phyloP scores from a whole-genome alignment of 2,329 filamentous ascomycete genomes.

The Penicillium glabrum region DNA sequence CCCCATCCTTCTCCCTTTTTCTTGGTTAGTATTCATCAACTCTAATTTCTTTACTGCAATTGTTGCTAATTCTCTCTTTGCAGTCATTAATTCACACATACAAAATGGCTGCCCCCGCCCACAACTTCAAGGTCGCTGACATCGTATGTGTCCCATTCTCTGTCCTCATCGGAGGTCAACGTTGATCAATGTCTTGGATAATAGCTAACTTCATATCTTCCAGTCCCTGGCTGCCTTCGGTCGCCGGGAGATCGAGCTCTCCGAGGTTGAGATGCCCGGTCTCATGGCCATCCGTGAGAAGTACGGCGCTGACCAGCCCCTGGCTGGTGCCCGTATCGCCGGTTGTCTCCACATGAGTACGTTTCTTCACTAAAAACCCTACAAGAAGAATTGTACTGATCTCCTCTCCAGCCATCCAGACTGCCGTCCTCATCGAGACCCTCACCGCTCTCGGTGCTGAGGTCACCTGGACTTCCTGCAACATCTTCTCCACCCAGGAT shows the following conservation, averaged over 20 bases:
- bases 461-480: slow-evolving; percentile 98
- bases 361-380: slow-evolving; percentile 24
- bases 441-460: slow-evolving; percentile 91
- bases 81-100: slow-evolving; percentile 22
- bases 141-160: slow-evolving; percentile 54
- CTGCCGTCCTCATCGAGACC: slow-evolving; percentile 98
- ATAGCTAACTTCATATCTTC: slow-evolving; percentile 11
- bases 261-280: slow-evolving; percentile 95
- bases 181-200: not conserved
- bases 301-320: slow-evolving; percentile 89
- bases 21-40: slow-evolving; percentile 9
- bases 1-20: slow-evolving; percentile 10
- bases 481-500: slow-evolving; percentile 99
- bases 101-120: slow-evolving; percentile 72
- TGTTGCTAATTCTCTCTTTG: slow-evolving; percentile 6
- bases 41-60: slow-evolving; percentile 7
- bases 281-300: slow-evolving; percentile 92
- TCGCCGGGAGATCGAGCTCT: slow-evolving; percentile 97
- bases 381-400: slow-evolving; percentile 5
- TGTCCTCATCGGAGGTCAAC: not conserved
- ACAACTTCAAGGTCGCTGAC: slow-evolving; percentile 98
- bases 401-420: slow-evolving; percentile 74
- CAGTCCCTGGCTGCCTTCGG: slow-evolving; percentile 91
- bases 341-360: slow-evolving; percentile 97
- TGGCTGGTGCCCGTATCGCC: slow-evolving; percentile 92